Evolutionary conservation across 306 rosid genomes (phyloP), one percentile per base, ranked within the genome.

Genomic region (Leucaena leucocephala): DNA sequence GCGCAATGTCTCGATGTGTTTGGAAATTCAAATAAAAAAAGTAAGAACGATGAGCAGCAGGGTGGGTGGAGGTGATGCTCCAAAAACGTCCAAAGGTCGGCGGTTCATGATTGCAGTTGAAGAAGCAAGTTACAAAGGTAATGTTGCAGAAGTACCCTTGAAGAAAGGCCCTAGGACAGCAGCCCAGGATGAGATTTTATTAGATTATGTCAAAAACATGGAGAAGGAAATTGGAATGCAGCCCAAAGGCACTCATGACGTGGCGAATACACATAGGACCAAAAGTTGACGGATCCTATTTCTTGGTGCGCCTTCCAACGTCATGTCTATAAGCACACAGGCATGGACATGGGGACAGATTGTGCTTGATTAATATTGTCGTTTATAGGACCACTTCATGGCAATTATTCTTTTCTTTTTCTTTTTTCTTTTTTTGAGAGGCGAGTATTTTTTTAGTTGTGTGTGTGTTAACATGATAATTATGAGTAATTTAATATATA

Each of bases 121-220:
- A 68, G 78, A 91, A 85, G 93, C 79, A 52, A 66, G 67, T 57
- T 58, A 27, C 59, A 83, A 77, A 16, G 90, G 80, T 78, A 82
- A 67, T 70, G 65, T 76, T 4, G 83, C 43, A 74, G 80, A 85
- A 42, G 7, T 17, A 68, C 48, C 44, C 72, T 59, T 88, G 66
- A 93, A 84, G 84, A 93, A 90, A 89, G 98, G 98, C 13, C 92
- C 90, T 1, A 91, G 98, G 97, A 87, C 98, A 4, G 16, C 87
- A 1, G 79, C 72, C 58, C 97, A 93, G 75, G 98, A 93, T 87
- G 80, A 57, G 54, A 85, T 90, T 33, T 83, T 93, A 77, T 71
- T 81, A 46, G 89, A 72, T 7, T 91, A 90, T 78, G 93, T 93
- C 48, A 77, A 68, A 34, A 78, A 80, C 83, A 91, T 48, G 97